Evolutionary conservation across 805 yeast genomes (phyloP), one percentile per base, ranked within the genome.

Genomic region (Monosporozyma aquatica): DNA sequence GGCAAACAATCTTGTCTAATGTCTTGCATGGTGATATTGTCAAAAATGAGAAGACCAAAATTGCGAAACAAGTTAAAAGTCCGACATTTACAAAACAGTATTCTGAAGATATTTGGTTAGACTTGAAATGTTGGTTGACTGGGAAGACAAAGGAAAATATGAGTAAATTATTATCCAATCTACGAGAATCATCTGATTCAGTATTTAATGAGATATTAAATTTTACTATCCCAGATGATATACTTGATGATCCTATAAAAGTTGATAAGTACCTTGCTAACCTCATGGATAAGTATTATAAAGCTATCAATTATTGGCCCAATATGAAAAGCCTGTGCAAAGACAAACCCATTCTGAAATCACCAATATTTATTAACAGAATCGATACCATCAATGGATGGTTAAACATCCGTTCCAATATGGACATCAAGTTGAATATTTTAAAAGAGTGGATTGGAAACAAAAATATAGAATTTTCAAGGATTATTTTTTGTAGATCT

Each of bases 11-110:
- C 95, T 70, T 92, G 38, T 74, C 84, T 9, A 74, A 87, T 3
- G 97, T 92, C 3, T 72, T 92, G 27, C 90, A 94, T 3, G 97
- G 98, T 51, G 97, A 92, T 61, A 95, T 92, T 42, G 87, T 92
- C 17, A 75, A 82, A 27, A 81, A 90, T 10, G 98, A 92, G 56
- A 92, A 90, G 63, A 80, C 85, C 4, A 80, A 80, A 61, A 70
- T 84, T 43, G 78, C 75, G 13, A 74, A 72, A 41, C 78, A 70
- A 44, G 50, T 50, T 11, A 56, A 53, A 38, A 51, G 50, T 27
- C 48, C 52, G 4, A 53, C 58, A 53, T 45, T 69, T 5, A 54
- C 49, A 17, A 48, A 47, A 11, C 52, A 53, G 20, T 46, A 47
- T 21, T 47, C 51, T 22, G 59, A 58, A 43, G 81, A 77, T 49